Evolutionary conservation across 495 filamentous ascomycete species (phyloP).

Genomic region (Tetracladium setigerum): DNA sequence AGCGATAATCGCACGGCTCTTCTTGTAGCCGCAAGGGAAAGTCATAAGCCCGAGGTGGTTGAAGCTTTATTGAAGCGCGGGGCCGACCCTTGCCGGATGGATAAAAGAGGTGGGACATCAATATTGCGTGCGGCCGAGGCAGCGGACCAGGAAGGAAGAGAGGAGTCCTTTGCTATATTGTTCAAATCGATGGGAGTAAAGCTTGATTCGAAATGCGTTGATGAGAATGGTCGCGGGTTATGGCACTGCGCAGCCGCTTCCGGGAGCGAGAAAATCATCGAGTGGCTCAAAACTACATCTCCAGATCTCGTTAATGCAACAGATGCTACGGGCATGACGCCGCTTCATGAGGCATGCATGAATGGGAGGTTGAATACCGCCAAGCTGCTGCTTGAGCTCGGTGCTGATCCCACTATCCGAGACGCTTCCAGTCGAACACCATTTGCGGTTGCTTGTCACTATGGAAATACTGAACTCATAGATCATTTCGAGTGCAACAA

Average conservation of each 20-base stretch:
- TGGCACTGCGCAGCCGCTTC: conserved; percentile 14
- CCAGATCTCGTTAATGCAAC: conserved; percentile 14
- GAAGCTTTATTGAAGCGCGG: not conserved
- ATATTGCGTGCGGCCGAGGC: conserved; percentile 11
- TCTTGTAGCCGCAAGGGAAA: conserved; percentile 9
- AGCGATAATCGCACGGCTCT: conserved; percentile 8
- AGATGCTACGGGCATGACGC: conserved; percentile 20
- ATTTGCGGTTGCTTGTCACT: conserved; percentile 15
- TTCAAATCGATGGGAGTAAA: conserved; percentile 1
- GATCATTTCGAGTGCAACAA: conserved; percentile 2
- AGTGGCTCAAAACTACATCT: conserved; percentile 6
- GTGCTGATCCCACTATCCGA: conserved; percentile 19
- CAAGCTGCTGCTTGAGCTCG: conserved; percentile 24
- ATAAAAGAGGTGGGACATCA: conserved; percentile 2
- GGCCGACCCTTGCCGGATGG: conserved; percentile 6
- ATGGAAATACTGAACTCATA: conserved; percentile 9
- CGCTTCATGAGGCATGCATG: conserved; percentile 30
- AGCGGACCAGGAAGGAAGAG: not conserved
- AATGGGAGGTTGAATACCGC: conserved; percentile 32
- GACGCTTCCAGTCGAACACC: conserved; percentile 7
- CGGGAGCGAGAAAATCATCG: conserved; percentile 8
- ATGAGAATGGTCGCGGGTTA: conserved; percentile 14
- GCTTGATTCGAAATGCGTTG: conserved; percentile 5
- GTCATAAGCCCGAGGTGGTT: not conserved
- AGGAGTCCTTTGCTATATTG: not conserved